A percentile compares a stretch with the other conserved stretches of the same genome.
Evolutionary conservation across 257 asterid genomes (phyloP).

Genomic region (Salvia rosmarinus): DNA sequence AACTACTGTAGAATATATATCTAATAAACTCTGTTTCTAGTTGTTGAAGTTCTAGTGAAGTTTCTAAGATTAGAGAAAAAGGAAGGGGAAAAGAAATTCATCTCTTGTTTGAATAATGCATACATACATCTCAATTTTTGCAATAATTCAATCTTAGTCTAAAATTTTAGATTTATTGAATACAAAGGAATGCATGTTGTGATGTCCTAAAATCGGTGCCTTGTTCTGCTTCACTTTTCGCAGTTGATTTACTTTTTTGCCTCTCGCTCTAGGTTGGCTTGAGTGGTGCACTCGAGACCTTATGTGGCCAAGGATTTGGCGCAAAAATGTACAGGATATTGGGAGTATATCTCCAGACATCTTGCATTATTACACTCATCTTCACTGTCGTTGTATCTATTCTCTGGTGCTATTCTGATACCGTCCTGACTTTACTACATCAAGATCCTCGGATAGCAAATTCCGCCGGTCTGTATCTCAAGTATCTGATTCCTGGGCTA

Average conservation of each 20-base stretch:
- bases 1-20: not conserved
- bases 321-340: slow-evolving; percentile 57
- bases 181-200: too few relatives aligned
- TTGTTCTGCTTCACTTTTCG: too few relatives aligned
- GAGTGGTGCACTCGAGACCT: slow-evolving; percentile 83
- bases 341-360: slow-evolving; percentile 73
- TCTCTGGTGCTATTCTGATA: slow-evolving; percentile 66
- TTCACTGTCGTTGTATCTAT: slow-evolving; percentile 46
- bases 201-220: too few relatives aligned
- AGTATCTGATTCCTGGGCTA: slow-evolving; percentile 67
- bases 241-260: not conserved
- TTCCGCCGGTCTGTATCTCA: slow-evolving; percentile 62
- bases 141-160: not conserved
- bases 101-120: too few relatives aligned
- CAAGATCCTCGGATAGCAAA: slow-evolving; percentile 68
- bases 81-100: too few relatives aligned
- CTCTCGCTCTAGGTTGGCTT: slow-evolving; percentile 54
- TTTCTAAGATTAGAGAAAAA: too few relatives aligned
- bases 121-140: not conserved
- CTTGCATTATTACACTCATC: slow-evolving; percentile 57
- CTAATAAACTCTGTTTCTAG: not conserved
- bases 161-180: too few relatives aligned
- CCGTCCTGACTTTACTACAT: slow-evolving; percentile 46
- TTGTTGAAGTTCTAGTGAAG: not conserved
- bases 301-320: slow-evolving; percentile 86